Base-by-base conservation (phyloP, 1,284 basidiomycete species). In the Paramarasmius palmivorus region DNA sequence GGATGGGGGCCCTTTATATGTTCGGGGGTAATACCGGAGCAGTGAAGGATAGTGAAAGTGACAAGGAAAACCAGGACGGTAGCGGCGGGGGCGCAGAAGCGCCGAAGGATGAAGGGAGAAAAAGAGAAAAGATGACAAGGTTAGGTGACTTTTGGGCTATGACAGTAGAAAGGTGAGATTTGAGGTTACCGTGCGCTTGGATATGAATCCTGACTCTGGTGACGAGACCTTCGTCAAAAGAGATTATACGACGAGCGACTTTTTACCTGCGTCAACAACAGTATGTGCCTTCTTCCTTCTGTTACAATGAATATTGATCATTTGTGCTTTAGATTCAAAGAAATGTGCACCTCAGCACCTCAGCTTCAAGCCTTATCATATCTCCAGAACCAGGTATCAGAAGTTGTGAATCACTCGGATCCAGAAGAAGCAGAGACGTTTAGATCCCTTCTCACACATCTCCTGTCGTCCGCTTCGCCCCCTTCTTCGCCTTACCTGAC, bases 141-240 rank as follows among this genome's bases (percentile, higher is more conserved):
- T 61, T 90, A 64, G 84, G 87, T 61, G 89, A 91, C 66, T 83
- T 92, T 59, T 92, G 88, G 90, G 76, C 73, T 63, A 86, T 90
- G 83, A 75, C 71, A 47, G 68, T 91, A 40, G 66, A 77, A 53
- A 77, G 88, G 88, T 88, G 57, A 29, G 77, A 60, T 29, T 35
- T 23, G 12, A 6, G n/a, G 23, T 53, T 32, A 17, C 22, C 54
- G 23, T 54, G 12, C 17, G 39, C n/a, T 19, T 19, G 12, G 44
- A 9, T 56, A 5, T 3, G 15, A 25, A 32, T 37, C 14, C 9
- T 61, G 7, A 53, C 53, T 12, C 57, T 56, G 15, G 34, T n/a
- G 40, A 19, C 59, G n/a, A 90, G 87, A 60, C 81, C 82, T 26
- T 75, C 74, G 2, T 68, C 77, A 2, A 78, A 81, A 42, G 83